phyloP scores from a whole-genome alignment of 352 stramenopile species.

The Phytophthora cajani region DNA sequence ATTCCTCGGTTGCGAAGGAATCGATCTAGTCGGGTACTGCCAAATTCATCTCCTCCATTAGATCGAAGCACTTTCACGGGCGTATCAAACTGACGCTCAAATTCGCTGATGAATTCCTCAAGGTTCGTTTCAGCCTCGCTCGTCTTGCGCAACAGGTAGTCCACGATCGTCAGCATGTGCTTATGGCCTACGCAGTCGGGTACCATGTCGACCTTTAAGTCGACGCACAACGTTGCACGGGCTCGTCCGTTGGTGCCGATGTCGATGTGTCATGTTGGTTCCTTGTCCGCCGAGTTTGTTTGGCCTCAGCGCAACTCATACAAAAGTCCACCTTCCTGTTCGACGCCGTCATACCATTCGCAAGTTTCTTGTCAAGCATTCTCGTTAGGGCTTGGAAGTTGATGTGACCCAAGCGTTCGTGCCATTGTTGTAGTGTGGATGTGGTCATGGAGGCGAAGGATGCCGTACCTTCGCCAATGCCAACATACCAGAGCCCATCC shows the following conservation, averaged over 20 bases:
- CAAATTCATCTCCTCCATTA: constrained; percentile 8
- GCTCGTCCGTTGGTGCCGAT: constrained; percentile 12
- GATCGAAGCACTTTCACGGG: constrained; percentile 1
- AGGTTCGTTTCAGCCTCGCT: not conserved
- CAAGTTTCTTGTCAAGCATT: constrained; percentile 13
- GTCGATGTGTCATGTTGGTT: constrained; percentile 7
- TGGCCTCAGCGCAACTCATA: constrained; percentile 17
- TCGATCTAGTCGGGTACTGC: constrained; percentile 2
- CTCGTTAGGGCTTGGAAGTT: constrained; percentile 15
- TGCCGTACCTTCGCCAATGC: not conserved
- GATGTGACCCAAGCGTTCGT: constrained; percentile 5
- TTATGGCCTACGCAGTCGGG: constrained; percentile 8
- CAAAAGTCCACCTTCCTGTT: constrained; percentile 15
- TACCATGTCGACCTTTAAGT: constrained; percentile 17
- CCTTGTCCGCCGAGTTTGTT: constrained; percentile 14
- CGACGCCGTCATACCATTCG: not conserved
- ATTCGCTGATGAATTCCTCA: constrained; percentile 7
- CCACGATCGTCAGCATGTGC: constrained; percentile 12
- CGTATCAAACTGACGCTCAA: constrained; percentile 7
- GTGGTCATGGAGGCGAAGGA: not conserved
- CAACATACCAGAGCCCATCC: not conserved
- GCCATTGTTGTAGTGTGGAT: constrained; percentile 7
- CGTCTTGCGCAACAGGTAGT: constrained; percentile 7
- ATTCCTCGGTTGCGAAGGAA: constrained; percentile 16
- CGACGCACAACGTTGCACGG: constrained; percentile 10